These are phyloP conservation scores for Pythium plurisporium DNA, from an alignment of 352 stramenopile genomes.

Conservation along the genomic window DNA sequence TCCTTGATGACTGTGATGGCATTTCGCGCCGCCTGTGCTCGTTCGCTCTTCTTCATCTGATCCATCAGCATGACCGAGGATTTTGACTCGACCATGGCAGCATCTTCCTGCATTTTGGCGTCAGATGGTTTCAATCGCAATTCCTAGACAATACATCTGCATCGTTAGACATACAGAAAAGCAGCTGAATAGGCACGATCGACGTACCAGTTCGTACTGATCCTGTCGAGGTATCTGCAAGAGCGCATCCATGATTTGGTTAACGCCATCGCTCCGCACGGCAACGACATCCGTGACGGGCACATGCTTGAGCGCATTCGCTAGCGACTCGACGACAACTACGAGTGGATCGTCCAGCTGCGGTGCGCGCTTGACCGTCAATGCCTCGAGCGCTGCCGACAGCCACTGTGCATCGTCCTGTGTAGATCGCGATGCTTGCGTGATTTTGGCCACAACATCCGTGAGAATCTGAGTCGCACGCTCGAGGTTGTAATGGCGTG, in stretches of 20 bases:
- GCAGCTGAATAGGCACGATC: no score
- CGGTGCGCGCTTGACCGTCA: background rate
- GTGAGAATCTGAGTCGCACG: conserved; percentile 7
- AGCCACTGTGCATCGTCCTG: conserved; percentile 15
- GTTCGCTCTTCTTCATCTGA: conserved; percentile 13
- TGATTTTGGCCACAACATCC: conserved; percentile 3
- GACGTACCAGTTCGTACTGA: conserved; percentile 17
- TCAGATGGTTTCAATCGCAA: conserved; percentile 11
- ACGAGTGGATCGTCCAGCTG: conserved; percentile 9
- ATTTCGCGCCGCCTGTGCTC: conserved; percentile 34
- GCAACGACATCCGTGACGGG: background rate
- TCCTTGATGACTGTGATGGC: conserved; percentile 40
- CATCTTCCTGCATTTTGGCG: conserved; percentile 11
- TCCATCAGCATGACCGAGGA: no score
- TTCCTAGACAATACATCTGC: conserved; percentile 2
- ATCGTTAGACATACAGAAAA: background rate
- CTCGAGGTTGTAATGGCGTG: conserved; percentile 2
- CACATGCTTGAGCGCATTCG: conserved; percentile 20
- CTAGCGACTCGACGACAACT: conserved; percentile 12
- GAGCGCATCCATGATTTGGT: conserved; percentile 18
- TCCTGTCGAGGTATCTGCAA: conserved; percentile 10
- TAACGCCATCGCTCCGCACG: conserved; percentile 14
- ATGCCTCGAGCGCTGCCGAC: background rate
- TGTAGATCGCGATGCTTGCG: background rate
- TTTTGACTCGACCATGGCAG: background rate